Evolutionary conservation across 2,329 filamentous ascomycete genomes (phyloP).

Genomic region (Beauveria brongniartii): DNA sequence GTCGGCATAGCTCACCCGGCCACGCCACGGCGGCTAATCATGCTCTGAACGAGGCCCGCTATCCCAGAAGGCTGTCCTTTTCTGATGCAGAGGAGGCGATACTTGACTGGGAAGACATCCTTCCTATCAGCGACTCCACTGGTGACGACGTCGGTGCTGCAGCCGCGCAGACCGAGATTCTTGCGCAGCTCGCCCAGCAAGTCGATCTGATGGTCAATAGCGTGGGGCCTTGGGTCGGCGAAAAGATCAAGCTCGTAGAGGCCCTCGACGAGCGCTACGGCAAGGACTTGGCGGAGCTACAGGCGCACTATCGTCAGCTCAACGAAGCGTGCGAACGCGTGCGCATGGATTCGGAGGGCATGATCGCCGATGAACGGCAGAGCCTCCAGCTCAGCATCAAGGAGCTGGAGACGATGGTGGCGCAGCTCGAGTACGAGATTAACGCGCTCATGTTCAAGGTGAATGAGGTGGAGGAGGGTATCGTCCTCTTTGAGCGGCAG

Average conservation of each 20-base stretch:
- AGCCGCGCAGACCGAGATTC: slow-evolving; percentile 40
- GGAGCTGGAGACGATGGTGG: slow-evolving; percentile 71
- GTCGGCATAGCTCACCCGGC: slow-evolving; percentile 51
- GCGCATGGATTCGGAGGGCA: slow-evolving; percentile 57
- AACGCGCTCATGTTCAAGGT: slow-evolving; percentile 71
- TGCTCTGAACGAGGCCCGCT: slow-evolving; percentile 48
- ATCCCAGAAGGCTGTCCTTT: slow-evolving; percentile 68
- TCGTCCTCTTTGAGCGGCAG: slow-evolving; percentile 70
- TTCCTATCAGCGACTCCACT: slow-evolving; percentile 28
- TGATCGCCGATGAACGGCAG: slow-evolving; percentile 61
- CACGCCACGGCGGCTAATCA: slow-evolving; percentile 22
- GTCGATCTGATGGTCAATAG: slow-evolving; percentile 43
- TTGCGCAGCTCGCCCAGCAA: slow-evolving; percentile 44
- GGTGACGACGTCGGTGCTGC: slow-evolving; percentile 20
- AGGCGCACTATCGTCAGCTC: slow-evolving; percentile 59
- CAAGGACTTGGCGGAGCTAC: slow-evolving; percentile 56
- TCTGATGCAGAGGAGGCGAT: slow-evolving; percentile 68
- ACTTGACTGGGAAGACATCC: slow-evolving; percentile 54
- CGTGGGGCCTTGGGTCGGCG: slow-evolving; percentile 53
- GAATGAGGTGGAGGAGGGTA: slow-evolving; percentile 77
- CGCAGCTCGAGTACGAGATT: slow-evolving; percentile 89
- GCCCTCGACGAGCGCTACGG: slow-evolving; percentile 54
- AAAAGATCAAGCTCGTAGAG: slow-evolving; percentile 48
- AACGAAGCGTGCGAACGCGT: slow-evolving; percentile 62
- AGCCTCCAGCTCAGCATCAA: slow-evolving; percentile 63